Base-by-base conservation (phyloP, 768 basidiomycete genomes). In the Tephrocybe sp. region DNA sequence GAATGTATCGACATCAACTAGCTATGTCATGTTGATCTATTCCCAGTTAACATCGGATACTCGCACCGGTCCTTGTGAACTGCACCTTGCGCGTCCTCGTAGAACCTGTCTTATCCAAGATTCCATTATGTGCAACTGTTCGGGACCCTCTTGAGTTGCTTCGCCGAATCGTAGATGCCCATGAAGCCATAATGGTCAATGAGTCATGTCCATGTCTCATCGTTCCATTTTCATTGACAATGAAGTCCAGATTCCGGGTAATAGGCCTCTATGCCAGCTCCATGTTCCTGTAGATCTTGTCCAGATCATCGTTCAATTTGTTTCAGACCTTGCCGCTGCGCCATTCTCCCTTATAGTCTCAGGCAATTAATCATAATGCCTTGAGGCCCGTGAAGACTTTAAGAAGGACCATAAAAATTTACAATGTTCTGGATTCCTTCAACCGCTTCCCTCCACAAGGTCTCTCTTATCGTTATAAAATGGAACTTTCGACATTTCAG, bases 361-460 rank as follows among this genome's bases (percentile, higher is more conserved):
- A 55, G 57, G 58, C 38, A 45, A 55, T 51, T 30, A 55, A 54
- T 54, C 49, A 55, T 48, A 47, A 51, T 59, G 50, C 55, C 55
- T 55, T 59, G 55, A 51, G 54, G 49, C 42, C 30, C 44, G 41
- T 35, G 55, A 43, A 39, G 48, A 51, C 46, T 38, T 49, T 53
- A 55, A 55, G 44, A 56, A 52, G 52, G 41, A 33, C 31, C 20
- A 16, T 33, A 14, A 36, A 6, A 36, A 45, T 9, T 11, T 20
- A 42, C 16, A 20, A 22, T 10, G 16, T 41, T 48, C 41, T 34
- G 13, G 22, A 6, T n/a, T 42, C 30, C 32, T 3, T 30, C 26
- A 14, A 12, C 16, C 34, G 13, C 10, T 31, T 26, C 30, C 40
- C 32, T 34, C 20, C 20, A 34, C 17, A 38, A 16, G 38, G 16